Conservation (phyloP, 768 basidiomycete genomes). For the Infundibulicybe gibba region DNA sequence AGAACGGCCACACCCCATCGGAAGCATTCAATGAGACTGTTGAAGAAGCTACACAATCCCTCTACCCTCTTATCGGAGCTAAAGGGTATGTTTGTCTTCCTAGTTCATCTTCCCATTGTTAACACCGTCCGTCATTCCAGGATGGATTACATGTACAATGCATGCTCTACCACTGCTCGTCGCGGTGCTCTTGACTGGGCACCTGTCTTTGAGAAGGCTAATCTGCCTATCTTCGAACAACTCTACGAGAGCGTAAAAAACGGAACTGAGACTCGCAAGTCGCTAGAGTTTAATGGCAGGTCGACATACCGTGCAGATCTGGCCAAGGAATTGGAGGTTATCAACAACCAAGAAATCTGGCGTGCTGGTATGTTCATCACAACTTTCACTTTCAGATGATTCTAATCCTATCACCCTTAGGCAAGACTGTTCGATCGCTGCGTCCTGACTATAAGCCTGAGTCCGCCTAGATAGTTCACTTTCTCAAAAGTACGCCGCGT, state of each 20-base stretch:
- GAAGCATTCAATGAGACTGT: constrained; percentile 99
- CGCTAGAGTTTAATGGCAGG: constrained; percentile 93
- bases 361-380: constrained; percentile 61
- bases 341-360: constrained; percentile 99
- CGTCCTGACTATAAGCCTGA: constrained; percentile 82
- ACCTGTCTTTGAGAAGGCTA: constrained; percentile 92
- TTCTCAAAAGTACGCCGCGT: background rate
- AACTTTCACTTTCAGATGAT: background rate
- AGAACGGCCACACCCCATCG: constrained; percentile 94
- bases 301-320: constrained; percentile 92
- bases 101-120: background rate
- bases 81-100: constrained; percentile 63
- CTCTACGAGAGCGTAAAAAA: constrained; percentile 94
- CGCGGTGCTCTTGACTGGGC: constrained; percentile 99
- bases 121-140: constrained; percentile 31
- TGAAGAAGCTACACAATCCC: constrained; percentile 98
- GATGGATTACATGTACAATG: constrained; percentile 99
- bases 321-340: constrained; percentile 87
- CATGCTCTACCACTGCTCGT: constrained; percentile 98
- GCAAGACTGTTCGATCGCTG: constrained; percentile 88
- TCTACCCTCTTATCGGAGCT: constrained; percentile 94
- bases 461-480: constrained; percentile 26
- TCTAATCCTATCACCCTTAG: constrained; percentile 24
- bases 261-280: constrained; percentile 95
- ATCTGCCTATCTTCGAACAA: constrained; percentile 90